Evolutionary conservation across 768 basidiomycete species (phyloP), one percentile per base, ranked within the genome.

Genomic region (Mycena crocata): DNA sequence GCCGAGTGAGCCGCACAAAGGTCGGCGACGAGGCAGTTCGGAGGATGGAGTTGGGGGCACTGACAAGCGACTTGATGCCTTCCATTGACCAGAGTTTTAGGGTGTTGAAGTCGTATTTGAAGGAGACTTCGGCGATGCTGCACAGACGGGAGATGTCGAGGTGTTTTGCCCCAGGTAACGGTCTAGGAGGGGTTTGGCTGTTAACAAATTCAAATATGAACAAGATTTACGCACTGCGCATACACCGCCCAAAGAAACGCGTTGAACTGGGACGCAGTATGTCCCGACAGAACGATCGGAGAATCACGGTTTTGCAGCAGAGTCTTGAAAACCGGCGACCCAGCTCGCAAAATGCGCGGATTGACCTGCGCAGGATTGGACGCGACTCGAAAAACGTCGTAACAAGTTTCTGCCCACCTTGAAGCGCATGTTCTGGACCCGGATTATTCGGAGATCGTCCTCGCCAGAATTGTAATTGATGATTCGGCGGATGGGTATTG

Each of bases 101-200:
- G 23, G 77, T 64, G n/a, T 65, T 63, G 64, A 83, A 79, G 49
- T 77, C 74, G 70, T 83, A 85, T 67, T 76, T 76, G 74, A 77
- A 74, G n/a, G 83, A 75, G 24, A 82, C 75, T 65, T 81, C 77
- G 30, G 81, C 78, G 61, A 85, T 77, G 40, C 78, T 78, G 32
- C 83, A 74, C 10, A 85, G 70, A 26, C 77, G 74, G 55, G 75
- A 73, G 24, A 85, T 69, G 51, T 79, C 66, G 23, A 80, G 68
- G 23, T 67, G 61, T 40, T 59, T 57, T 13, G 68, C 71, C 57
- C 67, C 74, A 62, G 76, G 75, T 57, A 73, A 72, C 68, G 68
- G 72, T 46, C 75, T 82, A 67, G 15, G 13, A 8, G 71, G 66
- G 42, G 62, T 57, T 2, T 49, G 39, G 13, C 5, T 52, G 51